Evolutionary conservation across 139 green algal genomes (phyloP).

Genomic region (Closterium sp.): DNA sequence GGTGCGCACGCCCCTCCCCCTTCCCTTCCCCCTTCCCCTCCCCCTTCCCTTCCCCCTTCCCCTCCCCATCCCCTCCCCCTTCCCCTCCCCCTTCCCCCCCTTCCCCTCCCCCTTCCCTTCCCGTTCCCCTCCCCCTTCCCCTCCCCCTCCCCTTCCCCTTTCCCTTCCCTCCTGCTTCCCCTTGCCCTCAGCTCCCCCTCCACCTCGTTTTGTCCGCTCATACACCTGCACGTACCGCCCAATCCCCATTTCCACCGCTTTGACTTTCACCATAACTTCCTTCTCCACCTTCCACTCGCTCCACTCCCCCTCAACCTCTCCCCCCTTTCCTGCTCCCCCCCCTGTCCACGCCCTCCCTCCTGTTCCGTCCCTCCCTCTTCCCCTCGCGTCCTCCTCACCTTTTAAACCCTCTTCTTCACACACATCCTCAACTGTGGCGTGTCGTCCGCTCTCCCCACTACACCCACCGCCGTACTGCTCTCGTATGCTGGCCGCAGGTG

Average conservation of each 20-base stretch:
- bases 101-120: background rate
- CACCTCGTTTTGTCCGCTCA: too few species aligned
- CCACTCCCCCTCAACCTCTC: too few species aligned
- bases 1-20: slow-evolving; percentile 43
- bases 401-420: background rate
- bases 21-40: background rate
- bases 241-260: background rate
- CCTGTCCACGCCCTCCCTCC: background rate
- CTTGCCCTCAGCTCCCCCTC: too few species aligned
- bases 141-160: too few species aligned
- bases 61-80: too few species aligned
- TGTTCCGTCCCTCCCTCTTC: background rate
- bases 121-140: background rate
- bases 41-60: background rate
- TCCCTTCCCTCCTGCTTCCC: too few species aligned
- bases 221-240: too few species aligned
- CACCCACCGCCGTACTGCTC: too few species aligned
- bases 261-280: too few species aligned
- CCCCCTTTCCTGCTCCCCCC: background rate
- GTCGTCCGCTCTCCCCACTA: background rate
- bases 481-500: slow-evolving; percentile 36
- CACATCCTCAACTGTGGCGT: background rate
- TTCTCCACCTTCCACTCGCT: background rate
- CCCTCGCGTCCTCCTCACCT: too few species aligned
- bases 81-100: background rate